Conservation (phyloP, 371 early-diverging fungal species). For the Mucor irregularis region DNA sequence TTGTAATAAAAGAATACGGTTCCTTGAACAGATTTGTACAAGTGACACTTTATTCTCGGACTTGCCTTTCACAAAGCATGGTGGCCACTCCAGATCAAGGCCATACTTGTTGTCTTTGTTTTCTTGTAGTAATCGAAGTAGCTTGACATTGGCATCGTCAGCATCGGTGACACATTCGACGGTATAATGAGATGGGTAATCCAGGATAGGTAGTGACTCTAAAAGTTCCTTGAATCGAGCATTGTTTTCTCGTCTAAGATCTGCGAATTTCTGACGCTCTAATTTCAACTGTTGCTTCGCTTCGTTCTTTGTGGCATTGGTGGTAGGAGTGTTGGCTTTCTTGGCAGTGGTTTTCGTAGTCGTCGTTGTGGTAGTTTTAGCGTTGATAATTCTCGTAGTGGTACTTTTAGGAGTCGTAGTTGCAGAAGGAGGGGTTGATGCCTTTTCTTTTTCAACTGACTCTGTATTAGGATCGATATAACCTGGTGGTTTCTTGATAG, state of each 20-base stretch:
- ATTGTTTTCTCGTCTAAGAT: not conserved
- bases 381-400: too few relatives aligned
- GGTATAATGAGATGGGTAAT: conserved; percentile 23
- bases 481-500: too few relatives aligned
- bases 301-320: not conserved
- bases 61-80: conserved; percentile 33
- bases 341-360: too few relatives aligned
- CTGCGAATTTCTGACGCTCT: not conserved
- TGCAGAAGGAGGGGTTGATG: too few relatives aligned
- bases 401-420: too few relatives aligned
- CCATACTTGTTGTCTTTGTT: conserved; percentile 35
- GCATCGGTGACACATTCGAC: conserved; percentile 16
- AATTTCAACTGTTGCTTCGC: not conserved
- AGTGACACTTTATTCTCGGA: conserved; percentile 45
- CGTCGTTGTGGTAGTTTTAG: too few relatives aligned
- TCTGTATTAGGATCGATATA: too few relatives aligned
- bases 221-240: conserved; percentile 8
- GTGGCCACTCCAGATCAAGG: conserved; percentile 62
- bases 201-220: conserved; percentile 6
- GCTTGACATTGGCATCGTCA: conserved; percentile 9
- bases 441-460: too few relatives aligned
- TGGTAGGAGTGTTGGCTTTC: too few relatives aligned
- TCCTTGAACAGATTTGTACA: conserved; percentile 54
- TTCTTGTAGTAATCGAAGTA: conserved; percentile 6
- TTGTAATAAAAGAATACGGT: conserved; percentile 50